Percentiles rank a stretch among this genome's conserved stretches.
phyloP scores from a whole-genome alignment of 345 rosid genomes.

The Syzygium jambos region DNA sequence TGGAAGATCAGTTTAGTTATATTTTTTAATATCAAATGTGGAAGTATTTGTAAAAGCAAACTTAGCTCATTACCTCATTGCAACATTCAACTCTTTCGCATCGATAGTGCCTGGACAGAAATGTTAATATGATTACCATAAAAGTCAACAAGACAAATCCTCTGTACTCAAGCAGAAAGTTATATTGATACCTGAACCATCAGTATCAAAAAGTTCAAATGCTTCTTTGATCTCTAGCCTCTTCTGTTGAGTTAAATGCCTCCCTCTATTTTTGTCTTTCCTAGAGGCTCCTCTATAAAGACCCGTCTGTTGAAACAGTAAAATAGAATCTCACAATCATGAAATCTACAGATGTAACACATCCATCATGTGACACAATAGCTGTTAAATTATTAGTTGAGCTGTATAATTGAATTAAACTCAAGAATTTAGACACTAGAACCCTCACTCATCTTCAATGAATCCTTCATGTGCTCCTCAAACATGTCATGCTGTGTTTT shows the following conservation, averaged over 20 bases:
- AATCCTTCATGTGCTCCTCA: neutral
- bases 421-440: neutral
- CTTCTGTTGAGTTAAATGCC: slow-evolving; percentile 63
- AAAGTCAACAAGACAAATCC: neutral
- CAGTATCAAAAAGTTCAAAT: slow-evolving; percentile 86
- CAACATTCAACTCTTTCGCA: slow-evolving; percentile 95
- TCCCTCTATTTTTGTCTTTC: slow-evolving; percentile 61
- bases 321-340: neutral
- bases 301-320: slow-evolving; percentile 25
- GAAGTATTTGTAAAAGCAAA: neutral
- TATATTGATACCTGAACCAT: slow-evolving; percentile 61
- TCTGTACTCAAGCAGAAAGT: neutral
- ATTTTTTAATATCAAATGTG: neutral
- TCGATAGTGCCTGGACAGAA: slow-evolving; percentile 72
- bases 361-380: neutral
- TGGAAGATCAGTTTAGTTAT: slow-evolving; percentile 3
- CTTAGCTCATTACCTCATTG: slow-evolving; percentile 63
- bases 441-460: neutral
- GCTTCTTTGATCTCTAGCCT: slow-evolving; percentile 91
- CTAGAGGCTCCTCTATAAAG: slow-evolving; percentile 43
- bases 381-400: neutral
- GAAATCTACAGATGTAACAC: neutral
- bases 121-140: neutral
- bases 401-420: neutral
- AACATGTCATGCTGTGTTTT: neutral